Evolutionary conservation across 148 eudicot species (phyloP), one percentile per base, ranked within the genome.

Genomic region (Oxyria digyna): DNA sequence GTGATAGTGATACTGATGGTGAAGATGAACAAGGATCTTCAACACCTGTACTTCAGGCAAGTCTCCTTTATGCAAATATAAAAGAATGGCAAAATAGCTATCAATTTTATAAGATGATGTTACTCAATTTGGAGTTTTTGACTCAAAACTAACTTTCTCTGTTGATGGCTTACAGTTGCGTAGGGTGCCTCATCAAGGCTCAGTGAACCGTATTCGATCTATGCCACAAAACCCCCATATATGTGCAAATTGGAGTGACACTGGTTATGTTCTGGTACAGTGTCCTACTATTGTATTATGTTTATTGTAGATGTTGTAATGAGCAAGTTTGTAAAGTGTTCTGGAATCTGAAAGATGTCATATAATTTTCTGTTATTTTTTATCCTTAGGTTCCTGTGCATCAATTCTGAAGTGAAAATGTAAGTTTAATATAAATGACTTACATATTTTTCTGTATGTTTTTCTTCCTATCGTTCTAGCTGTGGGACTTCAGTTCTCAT

Each of bases 201-300:
- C 87, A 67, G 85, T 94, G 46, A 94, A 94, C 72, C 83, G 99
- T 17, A 84, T 91, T 65, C 84, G 97, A 17, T 84, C 96, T 50
- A 94, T 94, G 99, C 81, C 89, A 33, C 99, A 94, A 69, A 83
- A 75, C 42, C 96, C 97, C 42, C 87, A 94, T 79, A 84, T 91
- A 65, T 86, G 83, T 90, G 99, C 99, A 42, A 77, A 93, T 40
- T 94, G 97, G 99, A 89, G 85, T 33, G 96, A 94, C 75, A 83
- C 81, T 24, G 96, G 96, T 45, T 85, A 67, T 76, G 97, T 91
- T 75, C 87, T 85, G 92, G 91, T 89, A 13, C 69, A 45, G 80
- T 14, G 14, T 45, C 3, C 17, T 23, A 31, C 42, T 65, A 33
- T 42, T n/a, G 15, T 0, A 62, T 6, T 52, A 23, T 3, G 15